Evolutionary conservation across 176 grass and related monocot species (phyloP), one percentile per base, ranked within the genome.

Genomic region (Areca catechu): DNA sequence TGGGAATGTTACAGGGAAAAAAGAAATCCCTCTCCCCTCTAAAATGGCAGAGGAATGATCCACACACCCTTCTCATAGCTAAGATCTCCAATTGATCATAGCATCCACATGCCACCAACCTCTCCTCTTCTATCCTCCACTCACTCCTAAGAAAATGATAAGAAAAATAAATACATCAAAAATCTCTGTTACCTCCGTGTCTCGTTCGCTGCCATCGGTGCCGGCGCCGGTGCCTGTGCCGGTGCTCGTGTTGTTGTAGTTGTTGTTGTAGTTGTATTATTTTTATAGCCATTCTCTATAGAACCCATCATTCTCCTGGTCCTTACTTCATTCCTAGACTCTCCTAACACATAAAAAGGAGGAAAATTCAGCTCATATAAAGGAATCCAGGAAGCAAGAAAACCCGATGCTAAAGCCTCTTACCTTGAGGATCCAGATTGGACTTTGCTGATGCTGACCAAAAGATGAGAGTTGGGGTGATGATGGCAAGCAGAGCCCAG

Each of bases 221-320:
- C 52, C 51, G 77, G 77, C 14, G 63, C 70, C 24, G 77, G 63
- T 16, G 69, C 59, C 34, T 2, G 34, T 12, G 34, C 34, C 20
- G 67, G 43, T 15, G 67, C 29, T 20, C 57, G 77, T 25, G 66
- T 69, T 5, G 61, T 21, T 50, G 54, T 12, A 1, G 6, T 1
- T 9, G 34, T 43, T 1, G 9, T 43, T 12, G n/a, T 27, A 27
- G 5, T 27, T 27, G 29, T 58, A 56, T 80, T 80, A 19, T 69
- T 70, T 16, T 15, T 34, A 19, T 52, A 50, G 22, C 20, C 25
- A 63, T 48, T 61, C 18, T 74, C 64, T 23, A 51, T 9, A 19
- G 60, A 53, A 49, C 66, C 68, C 67, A 78, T 74, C 64, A 80
- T 80, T 70, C 70, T 80, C 52, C 77, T 74, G 47, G 71, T 20